Evolutionary conservation across 164 flowering plant genomes (phyloP).

Genomic region (Paratinospora sagittata): DNA sequence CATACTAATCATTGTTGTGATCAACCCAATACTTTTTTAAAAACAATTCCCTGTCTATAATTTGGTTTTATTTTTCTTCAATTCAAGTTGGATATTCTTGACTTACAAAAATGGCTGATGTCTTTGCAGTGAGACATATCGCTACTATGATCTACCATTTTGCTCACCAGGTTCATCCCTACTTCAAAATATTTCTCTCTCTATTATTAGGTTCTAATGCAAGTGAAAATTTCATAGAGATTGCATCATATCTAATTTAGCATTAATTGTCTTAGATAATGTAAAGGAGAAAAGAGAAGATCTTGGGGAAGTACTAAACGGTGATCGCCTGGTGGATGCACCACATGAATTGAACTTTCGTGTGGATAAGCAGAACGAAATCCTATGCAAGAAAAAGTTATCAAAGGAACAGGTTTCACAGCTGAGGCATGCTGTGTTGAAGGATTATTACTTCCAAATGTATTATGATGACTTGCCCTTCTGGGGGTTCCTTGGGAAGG

Average conservation of each 20-base stretch:
- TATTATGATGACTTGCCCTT: constrained; percentile 69
- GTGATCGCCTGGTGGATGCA: constrained; percentile 62
- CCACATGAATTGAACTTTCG: constrained; percentile 48
- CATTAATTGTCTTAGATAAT: constrained; percentile 21
- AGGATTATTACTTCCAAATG: constrained; percentile 69
- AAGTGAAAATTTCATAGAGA: not conserved
- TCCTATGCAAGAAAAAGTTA: constrained; percentile 37
- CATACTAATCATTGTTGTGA: too few relatives aligned
- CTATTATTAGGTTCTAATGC: not conserved
- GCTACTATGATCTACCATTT: constrained; percentile 53
- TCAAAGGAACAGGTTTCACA: constrained; percentile 40
- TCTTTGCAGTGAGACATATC: constrained; percentile 48
- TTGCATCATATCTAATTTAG: not conserved
- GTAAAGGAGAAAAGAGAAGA: constrained; percentile 48
- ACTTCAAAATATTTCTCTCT: not conserved
- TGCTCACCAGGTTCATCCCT: constrained; percentile 40
- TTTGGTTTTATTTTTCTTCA: too few relatives aligned
- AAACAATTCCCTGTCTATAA: not conserved
- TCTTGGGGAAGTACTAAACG: constrained; percentile 61
- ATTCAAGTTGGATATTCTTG: not conserved
- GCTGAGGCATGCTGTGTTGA: constrained; percentile 44
- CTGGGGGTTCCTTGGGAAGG: constrained; percentile 62
- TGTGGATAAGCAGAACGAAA: constrained; percentile 40
- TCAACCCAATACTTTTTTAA: not conserved
- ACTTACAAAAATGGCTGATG: constrained; percentile 10